Evolutionary conservation across 495 filamentous ascomycete species (phyloP), one percentile per base, ranked within the genome.

Genomic region (Neurospora tetraspora): DNA sequence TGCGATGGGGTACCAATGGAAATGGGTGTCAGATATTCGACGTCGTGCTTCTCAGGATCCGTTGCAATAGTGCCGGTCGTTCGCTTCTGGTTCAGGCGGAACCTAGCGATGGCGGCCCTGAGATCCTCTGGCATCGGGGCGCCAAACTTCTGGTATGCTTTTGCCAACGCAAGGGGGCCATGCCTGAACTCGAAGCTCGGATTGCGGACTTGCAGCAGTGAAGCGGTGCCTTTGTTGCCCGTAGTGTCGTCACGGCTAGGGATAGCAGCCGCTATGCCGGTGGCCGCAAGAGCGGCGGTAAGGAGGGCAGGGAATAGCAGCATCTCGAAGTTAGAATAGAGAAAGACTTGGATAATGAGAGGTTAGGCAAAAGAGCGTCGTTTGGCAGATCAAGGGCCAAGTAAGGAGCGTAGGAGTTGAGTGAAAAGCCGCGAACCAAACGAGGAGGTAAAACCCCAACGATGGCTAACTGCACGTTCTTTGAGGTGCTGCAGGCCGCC

Each of bases 21-120:
- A 70, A 94, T 90, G 18, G 91, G 90, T 36, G 85, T 87, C 73
- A 94, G 78, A 74, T 92, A 94, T 79, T 91, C 88, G 39, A 77
- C 73, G 75, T 93, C 92, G 75, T 87, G 80, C 14, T 77, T 53
- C 77, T 88, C 82, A 0, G 92, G 91, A 5, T 78, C 85, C 23
- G 89, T 85, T 68, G 80, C 76, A 39, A 83, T 89, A 70, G 73
- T 78, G 73, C 82, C 82, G 12, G 69, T 76, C 11, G 70, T 36
- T 34, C 75, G 71, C 37, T 77, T 74, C 11, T 31, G 39, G 4
- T 10, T 37, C n/a, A 1, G 36, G 7, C 71, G 72, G 16, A 72
- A 47, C 3, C 69, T 59, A 20, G 31, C 43, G 11, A 75, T 42
- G 0, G 72, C 69, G 3, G 39, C 70, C 11, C 39, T 59, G 42